These are phyloP conservation scores for Phyllosticta citrichinensis DNA, from an alignment of 2,329 filamentous ascomycete genomes.

Conservation along the genomic window DNA sequence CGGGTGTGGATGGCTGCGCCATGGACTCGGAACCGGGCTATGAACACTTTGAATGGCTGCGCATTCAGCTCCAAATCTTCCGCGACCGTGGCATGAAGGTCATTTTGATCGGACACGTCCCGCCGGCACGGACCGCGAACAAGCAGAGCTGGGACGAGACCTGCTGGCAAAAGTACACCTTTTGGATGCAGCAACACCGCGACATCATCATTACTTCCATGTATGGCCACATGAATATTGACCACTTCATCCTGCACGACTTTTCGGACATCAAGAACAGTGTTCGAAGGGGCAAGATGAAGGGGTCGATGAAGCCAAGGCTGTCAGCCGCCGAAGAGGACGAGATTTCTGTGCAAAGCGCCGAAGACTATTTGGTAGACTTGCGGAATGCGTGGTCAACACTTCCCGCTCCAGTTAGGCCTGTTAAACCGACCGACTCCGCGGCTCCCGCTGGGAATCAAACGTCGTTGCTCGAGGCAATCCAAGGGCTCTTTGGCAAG, in stretches of 20 bases:
- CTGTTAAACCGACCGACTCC: constrained; percentile 14
- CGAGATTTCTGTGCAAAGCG: constrained; percentile 54
- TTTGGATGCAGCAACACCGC: constrained; percentile 84
- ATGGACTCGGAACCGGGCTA: constrained; percentile 74
- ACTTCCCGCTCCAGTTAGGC: constrained; percentile 47
- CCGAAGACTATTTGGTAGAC: constrained; percentile 69
- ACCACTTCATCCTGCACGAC: constrained; percentile 92
- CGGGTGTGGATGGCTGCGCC: constrained; percentile 83
- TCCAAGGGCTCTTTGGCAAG: constrained; percentile 11
- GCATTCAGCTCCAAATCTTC: constrained; percentile 75
- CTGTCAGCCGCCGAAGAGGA: constrained; percentile 14
- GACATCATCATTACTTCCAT: constrained; percentile 73
- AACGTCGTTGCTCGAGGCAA: not conserved
- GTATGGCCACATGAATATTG: constrained; percentile 97
- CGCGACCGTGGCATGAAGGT: constrained; percentile 83
- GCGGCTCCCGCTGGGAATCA: constrained; percentile 3
- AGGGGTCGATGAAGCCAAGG: constrained; percentile 11
- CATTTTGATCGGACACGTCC: constrained; percentile 88
- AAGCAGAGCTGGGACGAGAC: constrained; percentile 93
- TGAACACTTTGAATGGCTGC: constrained; percentile 92
- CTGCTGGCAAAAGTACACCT: constrained; percentile 94
- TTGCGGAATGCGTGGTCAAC: constrained; percentile 68
- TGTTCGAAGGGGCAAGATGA: constrained; percentile 34
- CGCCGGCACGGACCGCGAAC: constrained; percentile 72
- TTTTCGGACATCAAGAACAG: constrained; percentile 62